Conservation (phyloP, 805 yeast genomes). For the Candida tammaniensis region DNA sequence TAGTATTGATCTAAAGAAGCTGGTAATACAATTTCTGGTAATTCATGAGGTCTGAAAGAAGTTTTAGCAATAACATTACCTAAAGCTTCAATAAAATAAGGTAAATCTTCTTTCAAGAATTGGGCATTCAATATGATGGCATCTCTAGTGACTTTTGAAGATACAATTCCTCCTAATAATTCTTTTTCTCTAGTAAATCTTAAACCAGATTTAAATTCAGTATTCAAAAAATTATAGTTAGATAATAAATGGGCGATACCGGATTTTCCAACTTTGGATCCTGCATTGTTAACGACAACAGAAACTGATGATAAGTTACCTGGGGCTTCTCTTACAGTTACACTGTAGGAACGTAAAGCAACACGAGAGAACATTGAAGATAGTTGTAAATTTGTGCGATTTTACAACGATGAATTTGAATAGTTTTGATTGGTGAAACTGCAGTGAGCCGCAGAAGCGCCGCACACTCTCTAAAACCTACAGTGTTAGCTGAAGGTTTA, state of each 20-base stretch:
- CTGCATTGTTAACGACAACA: constrained; percentile 77
- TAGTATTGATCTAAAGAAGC: constrained; percentile 63
- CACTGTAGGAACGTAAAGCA: constrained; percentile 42
- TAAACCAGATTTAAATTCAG: constrained; percentile 78
- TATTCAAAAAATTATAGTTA: constrained; percentile 80
- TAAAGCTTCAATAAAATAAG: constrained; percentile 84
- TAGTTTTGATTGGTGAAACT: too few species aligned
- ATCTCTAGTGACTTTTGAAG: constrained; percentile 77
- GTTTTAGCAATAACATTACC: constrained; percentile 72
- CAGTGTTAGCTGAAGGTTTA: too few species aligned
- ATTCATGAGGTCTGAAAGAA: constrained; percentile 79
- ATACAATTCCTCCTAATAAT: constrained; percentile 81
- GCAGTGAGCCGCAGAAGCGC: too few species aligned
- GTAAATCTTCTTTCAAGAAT: constrained; percentile 84
- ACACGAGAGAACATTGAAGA: constrained; percentile 44
- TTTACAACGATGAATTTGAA: too few species aligned
- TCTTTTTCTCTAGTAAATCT: constrained; percentile 94
- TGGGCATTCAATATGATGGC: constrained; percentile 73
- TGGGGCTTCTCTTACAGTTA: constrained; percentile 55
- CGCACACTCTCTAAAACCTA: too few species aligned
- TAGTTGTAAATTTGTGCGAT: too few species aligned
- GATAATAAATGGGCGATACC: constrained; percentile 87
- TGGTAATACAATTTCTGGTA: constrained; percentile 78
- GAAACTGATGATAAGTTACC: constrained; percentile 73
- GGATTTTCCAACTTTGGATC: constrained; percentile 69